Evolutionary conservation across 2,329 filamentous ascomycete genomes (phyloP).

Genomic region (Aspergillus quadricinctus): DNA sequence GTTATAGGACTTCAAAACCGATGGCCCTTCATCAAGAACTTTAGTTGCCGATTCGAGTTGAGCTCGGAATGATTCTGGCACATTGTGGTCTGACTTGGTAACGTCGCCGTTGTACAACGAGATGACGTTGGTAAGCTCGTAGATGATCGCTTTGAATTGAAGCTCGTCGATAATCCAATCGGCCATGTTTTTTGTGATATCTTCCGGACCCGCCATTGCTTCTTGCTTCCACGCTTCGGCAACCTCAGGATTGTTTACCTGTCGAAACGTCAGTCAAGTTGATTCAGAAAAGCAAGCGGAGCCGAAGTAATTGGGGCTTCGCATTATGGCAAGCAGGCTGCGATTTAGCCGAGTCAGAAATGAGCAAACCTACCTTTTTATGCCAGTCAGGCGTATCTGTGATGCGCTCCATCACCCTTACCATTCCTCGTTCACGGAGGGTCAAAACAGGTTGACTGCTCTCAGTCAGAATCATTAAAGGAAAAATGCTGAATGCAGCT

Average conservation of each 20-base stretch:
- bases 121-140: constrained; percentile 39
- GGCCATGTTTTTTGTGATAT: constrained; percentile 34
- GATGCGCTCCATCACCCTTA: constrained; percentile 36
- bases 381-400: constrained; percentile 41
- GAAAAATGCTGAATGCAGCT: background rate
- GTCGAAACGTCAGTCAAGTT: background rate
- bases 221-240: constrained; percentile 30
- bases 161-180: constrained; percentile 46
- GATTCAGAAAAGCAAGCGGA: background rate
- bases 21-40: constrained; percentile 48
- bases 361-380: constrained; percentile 23
- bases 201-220: constrained; percentile 15
- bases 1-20: constrained; percentile 56
- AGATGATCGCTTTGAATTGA: constrained; percentile 47
- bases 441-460: constrained; percentile 25
- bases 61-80: constrained; percentile 37
- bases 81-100: constrained; percentile 51
- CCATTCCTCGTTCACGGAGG: constrained; percentile 37
- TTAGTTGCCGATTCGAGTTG: constrained; percentile 43
- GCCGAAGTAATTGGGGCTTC: background rate
- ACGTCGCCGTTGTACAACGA: constrained; percentile 47
- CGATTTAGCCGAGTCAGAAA: background rate
- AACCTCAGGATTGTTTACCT: constrained; percentile 30
- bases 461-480: background rate
- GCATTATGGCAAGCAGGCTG: background rate